A percentile compares a stretch with the other conserved stretches of the same genome.
Conservation (phyloP, 768 basidiomycete species). For the Crucibulum laeve region DNA sequence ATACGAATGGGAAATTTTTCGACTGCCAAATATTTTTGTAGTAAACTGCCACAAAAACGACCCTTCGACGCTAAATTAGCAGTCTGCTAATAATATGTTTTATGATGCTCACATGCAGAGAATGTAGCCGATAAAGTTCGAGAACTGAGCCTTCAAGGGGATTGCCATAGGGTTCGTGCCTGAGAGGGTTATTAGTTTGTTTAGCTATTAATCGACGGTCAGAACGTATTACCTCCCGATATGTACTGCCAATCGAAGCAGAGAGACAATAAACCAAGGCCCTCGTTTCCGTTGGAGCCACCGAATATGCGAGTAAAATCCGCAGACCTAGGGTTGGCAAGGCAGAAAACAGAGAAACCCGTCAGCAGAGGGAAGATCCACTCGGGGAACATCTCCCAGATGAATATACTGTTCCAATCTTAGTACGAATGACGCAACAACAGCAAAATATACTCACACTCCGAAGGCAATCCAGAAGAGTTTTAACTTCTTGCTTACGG, state of each 20-base stretch:
- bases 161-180: constrained; percentile 44
- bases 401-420: constrained; percentile 29
- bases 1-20: constrained; percentile 23
- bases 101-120: constrained; percentile 38
- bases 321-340: constrained; percentile 41
- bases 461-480: constrained; percentile 45
- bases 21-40: constrained; percentile 53
- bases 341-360: constrained; percentile 52
- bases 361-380: constrained; percentile 62
- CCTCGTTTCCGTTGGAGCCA: constrained; percentile 62
- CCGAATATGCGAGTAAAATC: constrained; percentile 60
- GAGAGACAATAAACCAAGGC: constrained; percentile 52
- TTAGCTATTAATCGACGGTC: background rate
- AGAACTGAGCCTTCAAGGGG: constrained; percentile 47
- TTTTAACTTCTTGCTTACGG: constrained; percentile 35
- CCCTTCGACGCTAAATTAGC: constrained; percentile 12
- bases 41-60: constrained; percentile 47
- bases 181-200: constrained; percentile 9
- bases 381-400: constrained; percentile 47
- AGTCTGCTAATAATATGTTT: too few species aligned
- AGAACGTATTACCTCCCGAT: constrained; percentile 26
- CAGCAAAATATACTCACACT: constrained; percentile 25
- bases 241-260: constrained; percentile 66
- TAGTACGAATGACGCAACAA: constrained; percentile 12
- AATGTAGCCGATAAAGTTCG: constrained; percentile 42